Percentiles rank a stretch among this genome's conserved stretches.
phyloP scores from a whole-genome alignment of 2,329 filamentous ascomycete species.

The Fusarium nisikadoi region DNA sequence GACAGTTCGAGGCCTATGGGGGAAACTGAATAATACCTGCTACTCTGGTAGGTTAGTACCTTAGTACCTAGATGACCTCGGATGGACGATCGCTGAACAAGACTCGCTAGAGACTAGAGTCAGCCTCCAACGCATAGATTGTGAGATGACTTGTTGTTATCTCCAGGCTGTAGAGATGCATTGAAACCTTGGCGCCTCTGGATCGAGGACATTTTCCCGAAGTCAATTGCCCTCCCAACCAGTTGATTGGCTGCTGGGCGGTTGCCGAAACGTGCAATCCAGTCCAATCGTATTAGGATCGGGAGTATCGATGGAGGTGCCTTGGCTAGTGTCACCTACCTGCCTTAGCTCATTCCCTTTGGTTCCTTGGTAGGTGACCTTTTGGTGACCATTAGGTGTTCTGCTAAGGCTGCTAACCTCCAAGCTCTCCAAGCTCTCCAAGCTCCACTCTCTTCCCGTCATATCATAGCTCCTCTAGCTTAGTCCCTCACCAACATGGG shows the following conservation, averaged over 20 bases:
- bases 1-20: background rate
- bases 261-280: conserved; percentile 36
- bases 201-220: conserved; percentile 30
- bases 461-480: conserved; percentile 30
- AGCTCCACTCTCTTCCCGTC: conserved; percentile 27
- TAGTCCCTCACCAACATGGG: conserved; percentile 8
- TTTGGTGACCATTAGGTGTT: background rate
- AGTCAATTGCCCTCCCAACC: conserved; percentile 13
- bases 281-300: conserved; percentile 35
- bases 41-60: background rate
- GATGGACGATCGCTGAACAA: background rate
- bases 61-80: background rate
- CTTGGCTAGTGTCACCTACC: conserved; percentile 28
- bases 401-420: background rate
- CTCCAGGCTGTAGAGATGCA: background rate
- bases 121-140: conserved; percentile 19
- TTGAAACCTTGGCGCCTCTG: conserved; percentile 37
- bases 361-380: background rate
- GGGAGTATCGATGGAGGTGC: conserved; percentile 32
- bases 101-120: background rate
- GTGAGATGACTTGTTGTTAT: conserved; percentile 20
- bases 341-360: conserved; percentile 4
- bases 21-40: conserved; percentile 17
- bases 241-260: conserved; percentile 19
- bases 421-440: conserved; percentile 2